phyloP scores from a whole-genome alignment of 768 basidiomycete genomes.

The Daedalea quercina region DNA sequence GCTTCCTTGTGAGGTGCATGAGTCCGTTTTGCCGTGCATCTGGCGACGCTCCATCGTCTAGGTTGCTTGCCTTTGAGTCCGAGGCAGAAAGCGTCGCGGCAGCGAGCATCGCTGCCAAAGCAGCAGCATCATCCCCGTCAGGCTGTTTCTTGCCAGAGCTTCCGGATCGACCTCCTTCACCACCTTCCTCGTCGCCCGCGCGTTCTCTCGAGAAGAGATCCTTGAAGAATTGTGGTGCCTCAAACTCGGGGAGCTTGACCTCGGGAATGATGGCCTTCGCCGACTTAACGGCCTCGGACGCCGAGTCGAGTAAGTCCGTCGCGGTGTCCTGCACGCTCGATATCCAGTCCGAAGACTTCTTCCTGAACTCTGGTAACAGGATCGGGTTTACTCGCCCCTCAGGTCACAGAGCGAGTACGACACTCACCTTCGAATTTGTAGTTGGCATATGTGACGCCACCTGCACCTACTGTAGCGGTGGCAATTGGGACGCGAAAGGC shows the following conservation, averaged over 20 bases:
- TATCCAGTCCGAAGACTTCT: conserved; percentile 62
- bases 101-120: conserved; percentile 69
- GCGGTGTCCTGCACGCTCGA: conserved; percentile 60
- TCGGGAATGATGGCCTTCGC: conserved; percentile 20
- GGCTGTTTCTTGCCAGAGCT: conserved; percentile 37
- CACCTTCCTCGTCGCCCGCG: conserved; percentile 15
- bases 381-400: neutral
- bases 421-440: conserved; percentile 90
- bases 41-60: conserved; percentile 26
- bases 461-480: conserved; percentile 84
- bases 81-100: conserved; percentile 75
- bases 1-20: conserved; percentile 88
- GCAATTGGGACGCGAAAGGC: conserved; percentile 88
- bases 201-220: conserved; percentile 40
- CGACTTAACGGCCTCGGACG: conserved; percentile 60
- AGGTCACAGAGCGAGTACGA: neutral
- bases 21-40: conserved; percentile 68
- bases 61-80: conserved; percentile 37
- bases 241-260: conserved; percentile 46
- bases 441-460: conserved; percentile 89
- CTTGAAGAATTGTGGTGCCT: conserved; percentile 63
- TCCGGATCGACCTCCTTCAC: conserved; percentile 29
- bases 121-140: conserved; percentile 49
- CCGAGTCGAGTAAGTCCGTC: conserved; percentile 63
- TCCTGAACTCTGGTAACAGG: conserved; percentile 53